Base-by-base conservation (phyloP, 176 grass and related monocot genomes). In the Lolium perenne region DNA sequence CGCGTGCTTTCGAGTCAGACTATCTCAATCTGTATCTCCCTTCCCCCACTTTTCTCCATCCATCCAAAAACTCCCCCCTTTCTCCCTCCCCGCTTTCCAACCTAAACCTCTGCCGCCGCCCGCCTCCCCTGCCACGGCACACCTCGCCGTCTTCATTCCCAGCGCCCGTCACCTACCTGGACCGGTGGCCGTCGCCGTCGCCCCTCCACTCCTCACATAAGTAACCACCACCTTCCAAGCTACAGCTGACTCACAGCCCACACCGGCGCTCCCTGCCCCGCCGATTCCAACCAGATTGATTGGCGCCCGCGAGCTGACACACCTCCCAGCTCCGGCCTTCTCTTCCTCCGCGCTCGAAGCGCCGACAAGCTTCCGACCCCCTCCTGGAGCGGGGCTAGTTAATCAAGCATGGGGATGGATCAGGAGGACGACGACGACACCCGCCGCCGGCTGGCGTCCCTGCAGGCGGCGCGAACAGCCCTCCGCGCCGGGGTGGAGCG, bases 401-500 rank as follows among this genome's bases (percentile, higher is more conserved):
- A 7, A 47, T 0, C 40, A 4, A 26, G 62, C n/a, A 16, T 80
- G 14, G 21, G 45, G 23, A 77, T 63, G 85, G 61, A 51, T 10
- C 55, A 54, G 25, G 78, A 60, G 4, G 82, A 82, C 5, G 78
- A 71, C 17, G 71, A 48, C 1, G 72, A 75, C 1, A 50, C 4
- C 25, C 73, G 60, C 13, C 54, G 50, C 25, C 26, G 75, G 17
- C 67, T 95, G 60, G 75, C 82, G 1, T 81, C 74, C 18, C 91
- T 98, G 8, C 40, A 73, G 20, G 76, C 91, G 2, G 96, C 96
- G 9, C 90, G 92, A 0, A 14, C 58, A 5, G 84, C 84, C 10
- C 88, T 98, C 11, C 86, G 77, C 0, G 79, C 88, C 0, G 86
- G 90, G 2, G 62, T 95, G 4, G 90, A 95, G 8, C 74, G 69